These are phyloP conservation scores for Amanita pallidorosea DNA, from an alignment of 768 basidiomycete genomes.

Conservation along the genomic window DNA sequence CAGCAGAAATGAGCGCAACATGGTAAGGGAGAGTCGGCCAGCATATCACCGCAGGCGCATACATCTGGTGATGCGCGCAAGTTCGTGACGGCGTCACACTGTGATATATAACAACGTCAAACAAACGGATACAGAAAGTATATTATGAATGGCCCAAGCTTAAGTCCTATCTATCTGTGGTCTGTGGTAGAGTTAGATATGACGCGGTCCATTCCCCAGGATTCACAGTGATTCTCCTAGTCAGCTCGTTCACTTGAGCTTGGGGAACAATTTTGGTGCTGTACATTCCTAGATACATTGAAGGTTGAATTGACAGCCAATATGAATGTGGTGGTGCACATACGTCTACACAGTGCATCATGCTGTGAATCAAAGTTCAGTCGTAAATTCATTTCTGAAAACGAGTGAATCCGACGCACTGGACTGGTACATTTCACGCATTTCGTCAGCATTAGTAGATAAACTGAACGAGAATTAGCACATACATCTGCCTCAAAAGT, in stretches of 20 bases:
- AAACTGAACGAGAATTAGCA: background rate
- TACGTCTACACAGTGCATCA: constrained; percentile 94
- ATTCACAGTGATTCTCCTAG: background rate
- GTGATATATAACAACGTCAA: too few species aligned
- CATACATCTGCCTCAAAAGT: constrained; percentile 12
- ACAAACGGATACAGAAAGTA: too few species aligned
- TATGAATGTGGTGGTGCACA: constrained; percentile 15
- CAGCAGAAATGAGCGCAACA: too few species aligned
- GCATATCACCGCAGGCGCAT: too few species aligned
- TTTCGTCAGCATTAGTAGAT: background rate
- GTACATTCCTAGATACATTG: constrained; percentile 30
- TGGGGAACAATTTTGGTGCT: constrained; percentile 76
- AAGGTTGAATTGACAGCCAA: constrained; percentile 22
- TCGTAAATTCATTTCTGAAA: background rate
- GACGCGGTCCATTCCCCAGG: background rate
- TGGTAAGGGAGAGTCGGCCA: too few species aligned
- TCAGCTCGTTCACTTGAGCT: constrained; percentile 29
- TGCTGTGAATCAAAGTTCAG: constrained; percentile 25
- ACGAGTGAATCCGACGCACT: background rate
- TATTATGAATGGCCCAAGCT: too few species aligned
- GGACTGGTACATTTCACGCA: background rate
- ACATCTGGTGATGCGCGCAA: too few species aligned
- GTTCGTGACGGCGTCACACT: too few species aligned
- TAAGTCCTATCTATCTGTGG: background rate
- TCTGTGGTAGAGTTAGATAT: background rate